These are phyloP conservation scores for Pseudogymnoascus sp. DNA, from an alignment of 2,329 filamentous ascomycete species.

Conservation along the genomic window DNA sequence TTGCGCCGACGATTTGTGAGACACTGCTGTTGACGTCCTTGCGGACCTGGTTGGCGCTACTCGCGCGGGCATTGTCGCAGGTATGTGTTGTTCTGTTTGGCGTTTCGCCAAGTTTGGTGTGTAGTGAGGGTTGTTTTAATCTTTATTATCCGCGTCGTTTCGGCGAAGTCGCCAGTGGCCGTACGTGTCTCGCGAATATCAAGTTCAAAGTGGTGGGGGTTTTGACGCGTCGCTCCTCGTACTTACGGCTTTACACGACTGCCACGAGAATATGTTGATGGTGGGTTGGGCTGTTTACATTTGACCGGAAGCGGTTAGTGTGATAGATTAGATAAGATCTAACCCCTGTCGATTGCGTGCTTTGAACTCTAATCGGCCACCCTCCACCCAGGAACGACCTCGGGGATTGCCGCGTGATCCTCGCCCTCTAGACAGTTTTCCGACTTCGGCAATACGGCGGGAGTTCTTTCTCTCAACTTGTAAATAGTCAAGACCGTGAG, in stretches of 20 bases:
- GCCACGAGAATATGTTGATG: constrained; percentile 6
- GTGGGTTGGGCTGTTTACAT: constrained; percentile 9
- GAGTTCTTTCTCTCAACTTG: neutral
- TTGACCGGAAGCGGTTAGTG: neutral
- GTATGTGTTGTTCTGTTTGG: neutral
- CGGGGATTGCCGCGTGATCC: neutral
- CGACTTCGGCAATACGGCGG: constrained; percentile 1
- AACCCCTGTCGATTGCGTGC: constrained; percentile 2
- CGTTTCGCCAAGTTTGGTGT: neutral
- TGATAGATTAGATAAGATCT: constrained; percentile 1
- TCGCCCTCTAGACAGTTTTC: neutral
- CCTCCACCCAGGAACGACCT: neutral
- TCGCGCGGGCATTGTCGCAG: constrained; percentile 38
- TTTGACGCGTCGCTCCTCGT: neutral
- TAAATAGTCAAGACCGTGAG: constrained; percentile 3
- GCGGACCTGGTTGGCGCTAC: constrained; percentile 35
- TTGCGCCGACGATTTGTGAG: constrained; percentile 35
- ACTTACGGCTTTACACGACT: constrained; percentile 1
- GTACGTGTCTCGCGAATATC: neutral
- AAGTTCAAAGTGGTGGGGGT: neutral
- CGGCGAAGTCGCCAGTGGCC: neutral
- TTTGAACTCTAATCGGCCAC: constrained; percentile 1
- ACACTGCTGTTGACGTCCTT: constrained; percentile 30
- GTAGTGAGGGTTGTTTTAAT: neutral
- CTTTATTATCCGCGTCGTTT: neutral